Evolutionary conservation across 768 basidiomycete genomes (phyloP), one percentile per base, ranked within the genome.

Genomic region (Candolleomyces efflorescens): DNA sequence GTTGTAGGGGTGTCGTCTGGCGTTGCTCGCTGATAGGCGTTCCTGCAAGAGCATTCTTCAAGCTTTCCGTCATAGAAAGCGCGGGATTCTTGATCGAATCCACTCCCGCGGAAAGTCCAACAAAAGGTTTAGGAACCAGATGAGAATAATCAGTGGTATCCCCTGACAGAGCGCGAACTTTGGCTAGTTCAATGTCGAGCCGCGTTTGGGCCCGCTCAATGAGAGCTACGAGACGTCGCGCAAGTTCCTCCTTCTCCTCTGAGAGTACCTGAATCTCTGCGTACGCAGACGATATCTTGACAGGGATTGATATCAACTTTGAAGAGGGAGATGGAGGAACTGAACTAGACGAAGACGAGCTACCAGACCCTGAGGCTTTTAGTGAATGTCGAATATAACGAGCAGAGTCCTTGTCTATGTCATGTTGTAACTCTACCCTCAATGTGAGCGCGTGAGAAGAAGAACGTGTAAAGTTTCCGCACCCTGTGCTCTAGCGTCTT

Each of bases 301-400:
- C 71, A 12, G 79, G 77, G 45, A 80, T 65, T 18, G 44, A 15
- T 2, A 61, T 62, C 27, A 73, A 69, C 63, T 76, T 77, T 0
- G 76, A 72, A 9, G 76, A 76, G 5, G 75, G 71, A 2, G 74
- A 69, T 15, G 71, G 69, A 32, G 74, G 63, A 27, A 66, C 64
- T 15, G 69, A 64, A 12, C 65, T 65, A 15, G 62, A 55, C 5
- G 51, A 15, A 18, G 41, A 23, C 2, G 69, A 64, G 10, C 65
- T 59, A 18, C 67, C 60, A 50, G 56, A 46, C 11, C 66, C 54
- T 27, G 71, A 67, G 9, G 68, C 64, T 10, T 73, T 72, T 38
- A 79, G 64, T 2, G 78, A 73, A 61, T 78, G 76, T 23, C 79
- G 78, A 56, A 83, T 79, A 66, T 82, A 83, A 60, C 74, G 74